Evolutionary conservation across 2,329 filamentous ascomycete genomes (phyloP).

Genomic region (Fusarium sp.): DNA sequence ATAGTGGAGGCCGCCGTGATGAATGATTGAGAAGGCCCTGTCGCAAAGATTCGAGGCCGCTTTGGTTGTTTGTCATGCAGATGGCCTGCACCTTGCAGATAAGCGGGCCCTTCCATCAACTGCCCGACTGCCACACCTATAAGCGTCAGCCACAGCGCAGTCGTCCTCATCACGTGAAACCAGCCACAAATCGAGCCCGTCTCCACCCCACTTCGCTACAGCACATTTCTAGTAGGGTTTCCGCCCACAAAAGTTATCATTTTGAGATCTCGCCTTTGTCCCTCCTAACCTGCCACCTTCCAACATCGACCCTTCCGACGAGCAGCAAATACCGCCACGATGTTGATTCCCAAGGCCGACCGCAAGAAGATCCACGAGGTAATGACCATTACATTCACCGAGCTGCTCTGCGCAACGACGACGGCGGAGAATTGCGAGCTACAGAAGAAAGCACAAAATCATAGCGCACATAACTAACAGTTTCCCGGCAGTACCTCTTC

Average conservation of each 20-base stretch:
- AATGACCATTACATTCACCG: conserved; percentile 30
- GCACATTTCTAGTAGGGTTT: conserved; percentile 53
- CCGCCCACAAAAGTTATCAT: conserved; percentile 58
- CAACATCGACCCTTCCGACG: conserved; percentile 60
- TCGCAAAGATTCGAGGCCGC: conserved; percentile 18
- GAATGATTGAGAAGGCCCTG: neutral
- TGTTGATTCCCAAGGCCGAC: conserved; percentile 99
- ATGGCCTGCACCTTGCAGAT: neutral
- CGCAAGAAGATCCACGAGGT: conserved; percentile 99
- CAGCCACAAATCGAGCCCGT: conserved; percentile 41
- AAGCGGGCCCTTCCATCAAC: conserved; percentile 7
- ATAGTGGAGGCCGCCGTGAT: neutral
- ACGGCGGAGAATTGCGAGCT: conserved; percentile 28
- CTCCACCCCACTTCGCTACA: conserved; percentile 48
- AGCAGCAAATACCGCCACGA: conserved; percentile 68
- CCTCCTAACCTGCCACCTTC: conserved; percentile 53
- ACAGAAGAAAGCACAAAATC: conserved; percentile 17
- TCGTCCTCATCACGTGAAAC: conserved; percentile 48
- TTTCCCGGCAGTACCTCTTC: conserved; percentile 83
- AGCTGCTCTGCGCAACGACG: conserved; percentile 12
- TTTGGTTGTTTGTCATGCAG: conserved; percentile 13
- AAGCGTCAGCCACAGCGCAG: conserved; percentile 22
- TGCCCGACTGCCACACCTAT: neutral
- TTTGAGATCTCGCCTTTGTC: conserved; percentile 52
- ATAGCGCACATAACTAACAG: conserved; percentile 38